Evolutionary conservation across 805 yeast genomes (phyloP).

Genomic region (Starmerella roubikii): DNA sequence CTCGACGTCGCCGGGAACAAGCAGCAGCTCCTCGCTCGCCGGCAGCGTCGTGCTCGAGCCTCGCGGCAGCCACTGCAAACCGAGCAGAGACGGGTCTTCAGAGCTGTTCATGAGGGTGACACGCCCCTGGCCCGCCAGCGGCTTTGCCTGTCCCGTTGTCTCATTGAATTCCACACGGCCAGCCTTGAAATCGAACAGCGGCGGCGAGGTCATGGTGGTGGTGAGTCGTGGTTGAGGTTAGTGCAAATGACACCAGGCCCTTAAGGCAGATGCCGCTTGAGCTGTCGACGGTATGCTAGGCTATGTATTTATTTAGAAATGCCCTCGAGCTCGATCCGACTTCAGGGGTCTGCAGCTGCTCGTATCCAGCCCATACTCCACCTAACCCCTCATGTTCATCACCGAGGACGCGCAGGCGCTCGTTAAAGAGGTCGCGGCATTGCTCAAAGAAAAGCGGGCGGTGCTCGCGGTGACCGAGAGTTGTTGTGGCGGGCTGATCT

Average conservation of each 20-base stretch:
- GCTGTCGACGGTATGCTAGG: too few relatives aligned
- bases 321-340: too few relatives aligned
- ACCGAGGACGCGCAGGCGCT: slow-evolving; percentile 39
- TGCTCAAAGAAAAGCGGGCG: slow-evolving; percentile 39
- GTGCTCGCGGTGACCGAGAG: slow-evolving; percentile 65
- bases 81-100: slow-evolving; percentile 60
- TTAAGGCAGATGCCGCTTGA: too few relatives aligned
- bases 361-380: too few relatives aligned
- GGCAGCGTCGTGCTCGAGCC: slow-evolving; percentile 26
- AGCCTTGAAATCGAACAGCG: slow-evolving; percentile 46
- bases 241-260: too few relatives aligned
- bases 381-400: slow-evolving; percentile 48
- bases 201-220: slow-evolving; percentile 6
- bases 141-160: slow-evolving; percentile 49
- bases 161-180: slow-evolving; percentile 55
- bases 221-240: background rate
- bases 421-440: slow-evolving; percentile 44
- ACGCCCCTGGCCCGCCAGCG: slow-evolving; percentile 56
- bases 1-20: slow-evolving; percentile 76
- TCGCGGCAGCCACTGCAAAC: slow-evolving; percentile 62
- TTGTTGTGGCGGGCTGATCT: slow-evolving; percentile 78
- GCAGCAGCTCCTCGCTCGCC: slow-evolving; percentile 37
- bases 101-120: slow-evolving; percentile 46
- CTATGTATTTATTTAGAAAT: too few relatives aligned
- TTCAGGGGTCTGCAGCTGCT: too few relatives aligned